Percentiles rank a stretch among this genome's conserved stretches.
phyloP scores from a whole-genome alignment of 306 rosid species.

The Glycyrrhiza uralensis region DNA sequence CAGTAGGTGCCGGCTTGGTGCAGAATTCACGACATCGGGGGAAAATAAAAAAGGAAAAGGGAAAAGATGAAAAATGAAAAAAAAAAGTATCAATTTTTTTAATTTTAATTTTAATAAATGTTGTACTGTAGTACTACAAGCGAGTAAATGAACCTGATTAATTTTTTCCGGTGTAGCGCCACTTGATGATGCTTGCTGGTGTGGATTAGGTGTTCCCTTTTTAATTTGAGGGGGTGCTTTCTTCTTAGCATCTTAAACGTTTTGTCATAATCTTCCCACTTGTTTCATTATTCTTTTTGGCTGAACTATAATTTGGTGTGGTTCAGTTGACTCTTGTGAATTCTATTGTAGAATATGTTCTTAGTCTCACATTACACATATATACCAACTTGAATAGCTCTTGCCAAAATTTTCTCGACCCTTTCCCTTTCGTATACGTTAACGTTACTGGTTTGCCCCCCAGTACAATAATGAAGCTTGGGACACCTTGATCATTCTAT shows the following conservation, averaged over 20 bases:
- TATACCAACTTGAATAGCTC: conserved; percentile 9
- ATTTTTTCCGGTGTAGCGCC: not conserved
- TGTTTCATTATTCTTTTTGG: not conserved
- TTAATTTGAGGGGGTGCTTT: too few relatives aligned
- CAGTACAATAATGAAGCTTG: conserved; percentile 25
- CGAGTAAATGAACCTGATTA: conserved; percentile 10
- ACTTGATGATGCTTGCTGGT: not conserved
- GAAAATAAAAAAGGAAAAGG: not conserved
- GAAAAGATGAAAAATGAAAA: not conserved
- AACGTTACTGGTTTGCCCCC: conserved; percentile 12
- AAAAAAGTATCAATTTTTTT: not conserved
- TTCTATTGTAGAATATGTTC: conserved; percentile 21
- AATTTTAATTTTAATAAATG: not conserved
- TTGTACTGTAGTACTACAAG: not conserved
- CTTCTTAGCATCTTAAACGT: conserved; percentile 28
- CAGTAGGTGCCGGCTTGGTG: not conserved
- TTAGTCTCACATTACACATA: not conserved
- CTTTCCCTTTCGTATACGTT: conserved; percentile 2
- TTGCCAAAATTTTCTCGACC: not conserved
- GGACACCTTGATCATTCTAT: conserved; percentile 11
- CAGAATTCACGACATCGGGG: not conserved
- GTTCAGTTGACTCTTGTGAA: too few relatives aligned
- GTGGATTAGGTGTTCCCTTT: conserved; percentile 17
- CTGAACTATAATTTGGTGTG: conserved; percentile 13
- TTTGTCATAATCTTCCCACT: conserved; percentile 25